Evolutionary conservation across 345 rosid genomes (phyloP), one percentile per base, ranked within the genome.

Genomic region (Mercurialis annua): DNA sequence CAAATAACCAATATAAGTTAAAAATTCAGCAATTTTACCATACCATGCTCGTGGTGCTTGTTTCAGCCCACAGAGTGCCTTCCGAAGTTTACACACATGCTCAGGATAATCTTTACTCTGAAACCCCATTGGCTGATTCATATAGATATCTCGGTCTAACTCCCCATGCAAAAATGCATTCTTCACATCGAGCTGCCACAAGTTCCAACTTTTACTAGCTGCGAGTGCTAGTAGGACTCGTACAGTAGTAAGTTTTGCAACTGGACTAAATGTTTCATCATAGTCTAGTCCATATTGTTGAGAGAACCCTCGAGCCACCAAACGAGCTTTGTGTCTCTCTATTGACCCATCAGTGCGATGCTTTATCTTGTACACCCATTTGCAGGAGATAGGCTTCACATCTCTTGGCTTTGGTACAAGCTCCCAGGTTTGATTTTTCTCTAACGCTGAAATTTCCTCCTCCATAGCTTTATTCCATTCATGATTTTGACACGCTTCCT

Each of bases 271-370:
- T 0, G 49, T 59, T 59, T 59, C 33, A 0, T 59, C 49, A 59
- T 59, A 59, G 10, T 59, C 64, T 59, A 59, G 30, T 59, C 64
- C 64, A 59, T 59, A 59, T 59, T 59, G 12, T 59, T 59, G 48
- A 38, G 48, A 38, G 18, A 59, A 59, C 1, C 48, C 64, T n/a
- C 49, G 11, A 0, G 64, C 48, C 15, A 40, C 31, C 64, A 40
- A 2, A 2, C n/a, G 30, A 38, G 64, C 30, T 17, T 59, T 38
- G 18, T 9, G 8, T 9, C 33, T n/a, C 47, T 58, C 46, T 2
- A 58, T 58, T 33, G 62, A 33, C 4, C 62, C 46, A 58, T 58
- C 44, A 7, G 18, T n/a, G 10, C 3, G 62, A 1, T 8, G 46
- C 14, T 36, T 58, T 18, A 58, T 58, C 10, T 24, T 34, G 14